Percentiles rank a stretch among this genome's conserved stretches.
Evolutionary conservation across 495 filamentous ascomycete genomes (phyloP).

Genomic region (Tuber aestivum): DNA sequence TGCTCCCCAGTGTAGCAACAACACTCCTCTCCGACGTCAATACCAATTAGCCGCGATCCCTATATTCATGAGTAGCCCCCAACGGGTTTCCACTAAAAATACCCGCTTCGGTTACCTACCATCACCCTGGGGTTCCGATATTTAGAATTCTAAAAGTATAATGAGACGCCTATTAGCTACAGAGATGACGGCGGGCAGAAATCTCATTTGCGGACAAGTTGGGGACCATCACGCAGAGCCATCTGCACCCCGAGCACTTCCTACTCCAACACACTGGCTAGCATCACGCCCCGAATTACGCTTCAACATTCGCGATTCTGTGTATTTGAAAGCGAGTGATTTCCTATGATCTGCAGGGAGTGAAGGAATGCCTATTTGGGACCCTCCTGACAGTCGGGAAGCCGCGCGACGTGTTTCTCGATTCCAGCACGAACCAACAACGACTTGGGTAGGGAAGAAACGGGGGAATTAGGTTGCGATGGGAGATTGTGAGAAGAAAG

Average conservation of each 20-base stretch:
- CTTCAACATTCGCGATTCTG: neutral
- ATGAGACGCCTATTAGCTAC: neutral
- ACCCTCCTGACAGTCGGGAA: too few species aligned
- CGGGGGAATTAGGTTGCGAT: too few species aligned
- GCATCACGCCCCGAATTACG: neutral
- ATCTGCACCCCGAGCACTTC: too few species aligned
- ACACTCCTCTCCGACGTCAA: neutral
- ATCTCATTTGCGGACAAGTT: too few species aligned
- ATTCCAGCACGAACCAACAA: too few species aligned
- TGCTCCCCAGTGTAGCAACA: neutral
- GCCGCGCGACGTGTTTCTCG: too few species aligned
- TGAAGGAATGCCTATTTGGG: neutral
- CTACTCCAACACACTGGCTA: neutral
- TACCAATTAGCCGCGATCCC: neutral
- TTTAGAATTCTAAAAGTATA: neutral
- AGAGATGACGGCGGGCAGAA: neutral
- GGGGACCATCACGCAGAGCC: too few species aligned
- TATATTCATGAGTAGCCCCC: too few species aligned
- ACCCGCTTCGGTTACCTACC: too few species aligned
- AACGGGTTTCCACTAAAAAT: too few species aligned
- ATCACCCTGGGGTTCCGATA: neutral
- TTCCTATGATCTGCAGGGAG: neutral
- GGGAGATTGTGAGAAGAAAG: too few species aligned
- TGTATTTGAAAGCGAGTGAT: neutral
- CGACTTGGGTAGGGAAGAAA: too few species aligned